A percentile compares a stretch with the other conserved stretches of the same genome.
These are phyloP conservation scores for Pseudopyrenochaeta lycopersici DNA, from an alignment of 2,329 filamentous ascomycete genomes.

Conservation along the genomic window DNA sequence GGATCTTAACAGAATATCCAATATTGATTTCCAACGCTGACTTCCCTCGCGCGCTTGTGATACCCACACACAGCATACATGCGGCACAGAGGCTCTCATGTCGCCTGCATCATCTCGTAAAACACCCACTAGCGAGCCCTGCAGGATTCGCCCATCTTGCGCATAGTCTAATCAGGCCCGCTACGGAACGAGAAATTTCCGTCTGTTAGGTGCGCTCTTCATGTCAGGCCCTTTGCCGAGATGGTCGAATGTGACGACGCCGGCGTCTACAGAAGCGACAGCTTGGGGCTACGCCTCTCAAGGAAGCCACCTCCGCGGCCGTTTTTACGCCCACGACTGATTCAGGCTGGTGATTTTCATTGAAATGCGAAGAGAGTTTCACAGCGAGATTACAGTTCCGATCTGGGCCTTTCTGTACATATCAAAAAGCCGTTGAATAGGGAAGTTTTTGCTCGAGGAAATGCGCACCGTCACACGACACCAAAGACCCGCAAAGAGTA, in stretches of 20 bases:
- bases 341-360: slow-evolving; percentile 28
- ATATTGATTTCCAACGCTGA: slow-evolving; percentile 13
- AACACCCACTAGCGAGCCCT: slow-evolving; percentile 23
- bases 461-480: slow-evolving; percentile 16
- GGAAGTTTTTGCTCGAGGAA: slow-evolving; percentile 9
- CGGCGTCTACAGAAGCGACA: slow-evolving; percentile 18
- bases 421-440: slow-evolving; percentile 39
- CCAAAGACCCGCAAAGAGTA: slow-evolving; percentile 6
- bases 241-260: slow-evolving; percentile 19
- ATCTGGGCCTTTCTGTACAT: slow-evolving; percentile 13
- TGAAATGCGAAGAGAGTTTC: slow-evolving; percentile 21
- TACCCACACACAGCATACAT: slow-evolving; percentile 8
- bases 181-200: slow-evolving; percentile 43
- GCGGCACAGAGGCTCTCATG: slow-evolving; percentile 7
- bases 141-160: slow-evolving; percentile 19
- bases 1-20: slow-evolving; percentile 13
- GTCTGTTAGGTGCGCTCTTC: slow-evolving; percentile 27
- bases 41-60: slow-evolving; percentile 12
- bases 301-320: slow-evolving; percentile 27
- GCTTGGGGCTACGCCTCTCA: slow-evolving; percentile 26
- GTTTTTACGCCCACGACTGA: slow-evolving; percentile 23
- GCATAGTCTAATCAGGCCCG: slow-evolving; percentile 18
- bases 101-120: slow-evolving; percentile 24
- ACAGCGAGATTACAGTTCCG: slow-evolving; percentile 26
- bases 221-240: slow-evolving; percentile 23